These are phyloP conservation scores for Cryptococcus wingfieldii DNA, from an alignment of 1,284 basidiomycete species.

Conservation along the genomic window DNA sequence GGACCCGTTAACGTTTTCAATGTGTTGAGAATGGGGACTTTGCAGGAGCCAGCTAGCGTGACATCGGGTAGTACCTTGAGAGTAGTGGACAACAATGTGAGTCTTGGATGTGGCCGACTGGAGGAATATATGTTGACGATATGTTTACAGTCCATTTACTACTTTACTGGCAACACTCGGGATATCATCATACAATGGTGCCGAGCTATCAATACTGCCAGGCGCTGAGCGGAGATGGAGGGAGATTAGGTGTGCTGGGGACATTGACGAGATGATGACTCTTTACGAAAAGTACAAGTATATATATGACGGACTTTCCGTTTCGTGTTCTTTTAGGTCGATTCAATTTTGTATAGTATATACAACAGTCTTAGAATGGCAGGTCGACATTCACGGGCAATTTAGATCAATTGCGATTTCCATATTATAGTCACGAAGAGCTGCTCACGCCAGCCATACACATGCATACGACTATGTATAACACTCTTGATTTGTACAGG, in stretches of 20 bases:
- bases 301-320: not conserved
- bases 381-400: not conserved
- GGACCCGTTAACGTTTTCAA: slow-evolving; percentile 83
- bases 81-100: slow-evolving; percentile 45
- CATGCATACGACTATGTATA: too few relatives aligned
- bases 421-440: too few relatives aligned
- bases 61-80: slow-evolving; percentile 70
- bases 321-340: not conserved
- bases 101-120: slow-evolving; percentile 8
- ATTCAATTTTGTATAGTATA: not conserved
- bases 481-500: too few relatives aligned
- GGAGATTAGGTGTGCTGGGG: not conserved
- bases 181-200: slow-evolving; percentile 84
- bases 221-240: slow-evolving; percentile 1
- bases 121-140: not conserved
- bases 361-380: not conserved
- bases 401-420: too few relatives aligned
- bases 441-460: too few relatives aligned
- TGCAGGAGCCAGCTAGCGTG: slow-evolving; percentile 82
- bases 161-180: slow-evolving; percentile 78
- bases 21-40: slow-evolving; percentile 83
- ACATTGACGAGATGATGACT: not conserved
- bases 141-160: slow-evolving; percentile 66
- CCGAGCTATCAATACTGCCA: slow-evolving; percentile 46
- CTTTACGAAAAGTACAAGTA: not conserved